These are phyloP conservation scores for Nicotiana tabacum DNA, from an alignment of 257 asterid species.

Conservation along the genomic window DNA sequence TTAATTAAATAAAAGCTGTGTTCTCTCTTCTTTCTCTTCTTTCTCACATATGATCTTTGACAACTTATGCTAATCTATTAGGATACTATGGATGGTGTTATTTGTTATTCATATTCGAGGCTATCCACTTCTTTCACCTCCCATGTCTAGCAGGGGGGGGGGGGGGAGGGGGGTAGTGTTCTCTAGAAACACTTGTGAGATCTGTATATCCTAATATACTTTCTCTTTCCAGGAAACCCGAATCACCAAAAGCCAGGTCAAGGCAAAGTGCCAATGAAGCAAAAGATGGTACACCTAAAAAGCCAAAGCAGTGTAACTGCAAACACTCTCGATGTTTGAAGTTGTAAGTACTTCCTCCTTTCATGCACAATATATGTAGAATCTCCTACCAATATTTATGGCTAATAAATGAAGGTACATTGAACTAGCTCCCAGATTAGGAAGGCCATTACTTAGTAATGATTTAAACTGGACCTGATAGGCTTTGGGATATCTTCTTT, in stretches of 20 bases:
- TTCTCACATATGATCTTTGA: not conserved
- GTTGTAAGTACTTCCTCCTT: slow-evolving; percentile 54
- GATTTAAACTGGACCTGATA: not conserved
- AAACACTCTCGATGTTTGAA: slow-evolving; percentile 89
- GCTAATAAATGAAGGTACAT: not conserved
- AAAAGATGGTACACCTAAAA: slow-evolving; percentile 89
- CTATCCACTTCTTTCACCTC: not conserved
- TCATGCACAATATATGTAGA: not conserved
- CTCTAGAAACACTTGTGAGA: not conserved
- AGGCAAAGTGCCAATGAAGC: slow-evolving; percentile 50
- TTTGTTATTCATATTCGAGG: not conserved
- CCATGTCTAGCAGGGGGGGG: not conserved
- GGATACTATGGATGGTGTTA: not conserved
- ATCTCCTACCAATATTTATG: not conserved
- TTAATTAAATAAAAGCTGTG: too few species aligned
- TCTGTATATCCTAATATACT: slow-evolving; percentile 5
- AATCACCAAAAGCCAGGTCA: slow-evolving; percentile 68
- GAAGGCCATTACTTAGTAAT: not conserved
- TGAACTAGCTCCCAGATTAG: not conserved
- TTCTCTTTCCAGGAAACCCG: slow-evolving; percentile 62
- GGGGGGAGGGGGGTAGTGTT: not conserved
- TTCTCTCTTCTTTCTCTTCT: too few species aligned
- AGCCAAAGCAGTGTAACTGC: slow-evolving; percentile 91
- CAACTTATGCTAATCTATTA: not conserved
- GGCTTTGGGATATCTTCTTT: not conserved